Evolutionary conservation across 352 stramenopile species (phyloP).

Genomic region (Globisporangium splendens): DNA sequence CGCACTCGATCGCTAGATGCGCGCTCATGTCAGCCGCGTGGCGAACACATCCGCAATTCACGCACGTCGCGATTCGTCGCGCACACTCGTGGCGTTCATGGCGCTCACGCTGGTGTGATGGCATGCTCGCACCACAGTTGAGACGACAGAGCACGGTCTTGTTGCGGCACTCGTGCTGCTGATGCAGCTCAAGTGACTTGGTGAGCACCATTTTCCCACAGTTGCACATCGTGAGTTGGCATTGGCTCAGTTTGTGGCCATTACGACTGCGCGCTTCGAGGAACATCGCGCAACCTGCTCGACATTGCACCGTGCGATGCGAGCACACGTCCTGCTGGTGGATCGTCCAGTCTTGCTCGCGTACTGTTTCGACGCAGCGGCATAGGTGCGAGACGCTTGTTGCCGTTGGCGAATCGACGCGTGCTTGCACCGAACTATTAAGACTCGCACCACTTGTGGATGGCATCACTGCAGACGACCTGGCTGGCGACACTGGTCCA

Average conservation of each 20-base stretch:
- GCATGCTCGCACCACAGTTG: slow-evolving; percentile 29
- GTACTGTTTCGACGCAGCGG: slow-evolving; percentile 36
- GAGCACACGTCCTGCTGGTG: slow-evolving; percentile 35
- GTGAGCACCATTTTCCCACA: slow-evolving; percentile 70
- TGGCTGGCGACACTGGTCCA: neutral
- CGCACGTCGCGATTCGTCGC: slow-evolving; percentile 32
- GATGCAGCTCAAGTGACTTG: slow-evolving; percentile 45
- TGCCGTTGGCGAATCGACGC: neutral
- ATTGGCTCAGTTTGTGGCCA: slow-evolving; percentile 67
- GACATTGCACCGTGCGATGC: slow-evolving; percentile 42
- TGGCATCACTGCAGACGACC: neutral
- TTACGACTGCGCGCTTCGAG: slow-evolving; percentile 47
- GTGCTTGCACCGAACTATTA: neutral
- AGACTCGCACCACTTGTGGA: neutral
- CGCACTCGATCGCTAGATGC: slow-evolving; percentile 40
- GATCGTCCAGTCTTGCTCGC: slow-evolving; percentile 19
- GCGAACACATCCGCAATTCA: slow-evolving; percentile 28
- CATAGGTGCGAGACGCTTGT: slow-evolving; percentile 23
- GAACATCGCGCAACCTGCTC: slow-evolving; percentile 43
- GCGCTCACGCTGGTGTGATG: slow-evolving; percentile 29
- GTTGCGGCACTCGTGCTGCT: slow-evolving; percentile 45
- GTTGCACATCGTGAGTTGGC: slow-evolving; percentile 53
- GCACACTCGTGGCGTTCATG: slow-evolving; percentile 57
- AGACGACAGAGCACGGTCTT: slow-evolving; percentile 40
- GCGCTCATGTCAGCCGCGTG: slow-evolving; percentile 40